These are phyloP conservation scores for Zygosaccharomyces kombuchaensis DNA, from an alignment of 805 yeast species.

Conservation along the genomic window DNA sequence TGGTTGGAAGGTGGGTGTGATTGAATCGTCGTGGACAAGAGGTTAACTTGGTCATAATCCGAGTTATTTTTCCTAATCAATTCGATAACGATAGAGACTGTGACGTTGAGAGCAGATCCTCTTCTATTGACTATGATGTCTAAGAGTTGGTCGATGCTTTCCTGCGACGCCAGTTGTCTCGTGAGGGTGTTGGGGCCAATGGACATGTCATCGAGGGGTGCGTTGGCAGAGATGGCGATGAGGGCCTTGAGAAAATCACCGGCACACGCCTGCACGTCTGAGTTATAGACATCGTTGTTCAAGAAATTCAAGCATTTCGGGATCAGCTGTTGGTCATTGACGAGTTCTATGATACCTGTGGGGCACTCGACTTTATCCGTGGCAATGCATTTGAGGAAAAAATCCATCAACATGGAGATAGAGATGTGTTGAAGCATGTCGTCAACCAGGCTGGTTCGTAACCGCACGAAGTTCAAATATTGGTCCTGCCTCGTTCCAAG, in stretches of 20 bases:
- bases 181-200: constrained; percentile 93
- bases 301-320: constrained; percentile 65
- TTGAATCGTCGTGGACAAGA: constrained; percentile 66
- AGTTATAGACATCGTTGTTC: constrained; percentile 47
- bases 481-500: constrained; percentile 63
- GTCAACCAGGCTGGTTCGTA: constrained; percentile 53
- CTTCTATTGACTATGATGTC: constrained; percentile 60
- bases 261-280: constrained; percentile 81
- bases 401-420: constrained; percentile 88
- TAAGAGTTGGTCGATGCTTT: constrained; percentile 57
- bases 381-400: constrained; percentile 78
- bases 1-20: constrained; percentile 84
- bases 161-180: constrained; percentile 74
- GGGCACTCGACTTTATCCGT: constrained; percentile 88
- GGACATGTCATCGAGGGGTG: constrained; percentile 68
- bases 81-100: constrained; percentile 90
- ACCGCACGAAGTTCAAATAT: constrained; percentile 35
- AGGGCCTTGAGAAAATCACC: constrained; percentile 93
- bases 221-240: constrained; percentile 91
- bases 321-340: constrained; percentile 69
- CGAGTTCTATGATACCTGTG: constrained; percentile 78
- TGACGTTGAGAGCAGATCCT: constrained; percentile 81
- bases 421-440: constrained; percentile 75
- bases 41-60: constrained; percentile 85
- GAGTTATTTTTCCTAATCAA: constrained; percentile 92